A percentile compares a stretch with the other conserved stretches of the same genome.
Conservation (phyloP, 768 basidiomycete genomes). For the Lentinula sp. region DNA sequence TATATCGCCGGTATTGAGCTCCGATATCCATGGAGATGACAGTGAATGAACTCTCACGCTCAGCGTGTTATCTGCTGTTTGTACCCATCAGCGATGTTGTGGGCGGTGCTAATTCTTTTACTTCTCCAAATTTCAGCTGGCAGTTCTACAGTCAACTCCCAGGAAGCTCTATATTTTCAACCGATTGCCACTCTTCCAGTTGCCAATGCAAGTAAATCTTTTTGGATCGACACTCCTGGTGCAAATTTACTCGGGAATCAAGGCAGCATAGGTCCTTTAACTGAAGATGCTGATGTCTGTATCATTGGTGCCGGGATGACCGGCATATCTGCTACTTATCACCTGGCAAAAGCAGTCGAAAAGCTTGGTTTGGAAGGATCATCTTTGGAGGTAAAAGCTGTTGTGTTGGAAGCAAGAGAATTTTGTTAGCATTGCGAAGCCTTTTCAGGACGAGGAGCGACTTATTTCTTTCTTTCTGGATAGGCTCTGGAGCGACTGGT, state of each 20-base stretch:
- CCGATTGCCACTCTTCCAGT: constrained; percentile 37
- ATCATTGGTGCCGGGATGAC: constrained; percentile 81
- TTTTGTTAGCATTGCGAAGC: constrained; percentile 54
- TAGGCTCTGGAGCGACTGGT: constrained; percentile 79
- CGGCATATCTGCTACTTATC: constrained; percentile 69
- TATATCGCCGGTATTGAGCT: background rate
- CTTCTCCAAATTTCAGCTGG: background rate
- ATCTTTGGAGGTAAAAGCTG: constrained; percentile 35
- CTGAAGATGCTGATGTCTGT: constrained; percentile 59
- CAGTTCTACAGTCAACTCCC: background rate
- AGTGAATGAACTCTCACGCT: background rate
- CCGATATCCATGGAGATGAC: background rate
- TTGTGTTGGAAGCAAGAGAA: constrained; percentile 79
- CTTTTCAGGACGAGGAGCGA: background rate
- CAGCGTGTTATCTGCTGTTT: too few species aligned
- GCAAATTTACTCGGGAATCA: constrained; percentile 62
- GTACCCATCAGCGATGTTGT: background rate
- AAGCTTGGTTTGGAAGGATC: constrained; percentile 7
- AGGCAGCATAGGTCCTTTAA: constrained; percentile 58
- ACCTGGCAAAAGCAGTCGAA: constrained; percentile 40
- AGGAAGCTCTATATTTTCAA: background rate
- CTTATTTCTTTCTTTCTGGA: background rate
- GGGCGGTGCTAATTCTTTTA: background rate
- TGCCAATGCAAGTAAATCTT: constrained; percentile 60
- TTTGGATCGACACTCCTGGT: constrained; percentile 59